A percentile compares a stretch with the other conserved stretches of the same genome.
phyloP scores from a whole-genome alignment of 768 basidiomycete species.

The Calocybe indica region DNA sequence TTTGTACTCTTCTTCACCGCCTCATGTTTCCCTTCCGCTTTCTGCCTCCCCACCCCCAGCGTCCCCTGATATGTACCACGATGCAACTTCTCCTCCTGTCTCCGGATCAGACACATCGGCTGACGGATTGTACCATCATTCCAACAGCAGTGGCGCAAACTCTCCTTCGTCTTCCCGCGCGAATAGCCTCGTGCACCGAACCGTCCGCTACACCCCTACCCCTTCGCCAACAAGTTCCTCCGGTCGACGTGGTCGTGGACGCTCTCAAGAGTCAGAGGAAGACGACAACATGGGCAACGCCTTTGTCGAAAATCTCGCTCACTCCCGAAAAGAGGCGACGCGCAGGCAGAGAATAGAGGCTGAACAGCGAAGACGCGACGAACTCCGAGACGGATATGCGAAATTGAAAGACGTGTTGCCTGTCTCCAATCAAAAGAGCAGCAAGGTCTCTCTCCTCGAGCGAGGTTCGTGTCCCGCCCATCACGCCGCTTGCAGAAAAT shows the following conservation, averaged over 20 bases:
- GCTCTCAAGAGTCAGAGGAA: conserved; percentile 75
- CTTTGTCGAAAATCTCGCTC: conserved; percentile 66
- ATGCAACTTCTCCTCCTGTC: conserved; percentile 78
- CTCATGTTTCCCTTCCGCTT: conserved; percentile 64
- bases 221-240: conserved; percentile 77
- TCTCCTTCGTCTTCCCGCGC: conserved; percentile 76
- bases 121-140: conserved; percentile 76
- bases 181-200: conserved; percentile 71
- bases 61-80: conserved; percentile 69
- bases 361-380: conserved; percentile 85
- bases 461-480: conserved; percentile 50
- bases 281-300: conserved; percentile 67
- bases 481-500: conserved; percentile 7
- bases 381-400: conserved; percentile 85
- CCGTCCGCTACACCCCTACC: conserved; percentile 72
- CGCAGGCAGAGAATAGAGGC: conserved; percentile 82
- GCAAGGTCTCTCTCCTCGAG: conserved; percentile 85
- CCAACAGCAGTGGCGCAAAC: conserved; percentile 71
- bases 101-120: conserved; percentile 88
- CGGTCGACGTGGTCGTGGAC: conserved; percentile 58
- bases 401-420: conserved; percentile 85
- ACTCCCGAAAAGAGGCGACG: conserved; percentile 79
- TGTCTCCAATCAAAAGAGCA: conserved; percentile 84
- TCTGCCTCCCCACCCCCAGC: conserved; percentile 70
- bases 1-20: conserved; percentile 56